These are phyloP conservation scores for Dactylellina haptotyla DNA, from an alignment of 2,329 filamentous ascomycete genomes.

Conservation along the genomic window DNA sequence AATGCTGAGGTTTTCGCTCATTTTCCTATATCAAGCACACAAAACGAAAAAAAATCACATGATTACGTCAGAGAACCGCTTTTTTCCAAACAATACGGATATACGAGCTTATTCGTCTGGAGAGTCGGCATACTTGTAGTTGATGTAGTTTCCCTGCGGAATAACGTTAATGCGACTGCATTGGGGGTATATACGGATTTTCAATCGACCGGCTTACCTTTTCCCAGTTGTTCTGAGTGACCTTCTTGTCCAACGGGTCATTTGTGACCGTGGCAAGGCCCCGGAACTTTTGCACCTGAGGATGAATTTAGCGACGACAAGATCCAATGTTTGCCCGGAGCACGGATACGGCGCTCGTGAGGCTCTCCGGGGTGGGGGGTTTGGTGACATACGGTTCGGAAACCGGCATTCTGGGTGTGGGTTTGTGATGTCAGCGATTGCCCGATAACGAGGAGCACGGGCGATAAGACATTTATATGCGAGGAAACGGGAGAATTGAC, in stretches of 20 bases:
- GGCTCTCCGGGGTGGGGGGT: not conserved
- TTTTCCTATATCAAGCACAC: conserved; percentile 74
- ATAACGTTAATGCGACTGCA: conserved; percentile 57
- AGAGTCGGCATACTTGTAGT: conserved; percentile 73
- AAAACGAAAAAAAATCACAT: conserved; percentile 46
- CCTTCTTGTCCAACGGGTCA: conserved; percentile 89
- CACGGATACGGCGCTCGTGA: not conserved
- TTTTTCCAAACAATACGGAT: conserved; percentile 55
- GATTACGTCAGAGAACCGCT: conserved; percentile 53
- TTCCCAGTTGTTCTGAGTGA: conserved; percentile 97
- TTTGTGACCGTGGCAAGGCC: conserved; percentile 83
- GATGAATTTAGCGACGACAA: conserved; percentile 27
- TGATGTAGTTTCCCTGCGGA: conserved; percentile 84
- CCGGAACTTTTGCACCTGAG: conserved; percentile 56
- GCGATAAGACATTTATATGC: not conserved
- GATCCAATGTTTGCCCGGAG: conserved; percentile 2
- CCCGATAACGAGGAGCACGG: not conserved
- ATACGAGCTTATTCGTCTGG: not conserved
- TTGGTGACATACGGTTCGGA: conserved; percentile 56
- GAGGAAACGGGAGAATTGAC: conserved; percentile 31
- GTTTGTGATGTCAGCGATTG: conserved; percentile 30
- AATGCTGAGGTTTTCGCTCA: conserved; percentile 94
- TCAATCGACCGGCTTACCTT: conserved; percentile 65
- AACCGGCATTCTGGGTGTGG: conserved; percentile 54
- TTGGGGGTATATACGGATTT: not conserved